Evolutionary conservation across 306 rosid genomes (phyloP), one percentile per base, ranked within the genome.

Genomic region (Inga oerstediana): DNA sequence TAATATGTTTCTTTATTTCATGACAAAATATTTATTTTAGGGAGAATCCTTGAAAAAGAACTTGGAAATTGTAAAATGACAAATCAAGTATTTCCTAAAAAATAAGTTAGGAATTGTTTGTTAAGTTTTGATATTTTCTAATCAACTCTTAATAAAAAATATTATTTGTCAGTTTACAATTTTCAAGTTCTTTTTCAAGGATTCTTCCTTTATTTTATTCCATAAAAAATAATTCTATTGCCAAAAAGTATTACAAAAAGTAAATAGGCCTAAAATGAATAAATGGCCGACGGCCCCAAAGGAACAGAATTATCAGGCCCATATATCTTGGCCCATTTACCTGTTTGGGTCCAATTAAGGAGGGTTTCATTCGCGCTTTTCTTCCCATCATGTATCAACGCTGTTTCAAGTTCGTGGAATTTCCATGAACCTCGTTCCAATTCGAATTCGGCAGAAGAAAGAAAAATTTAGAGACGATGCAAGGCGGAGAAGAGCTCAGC

Each of bases 401-500:
- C 12, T 71, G 4, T 71, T 5, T 10, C 32, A 10, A 32, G 74
- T 13, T 70, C 20, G 12, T 48, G 15, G 75, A 14, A 27, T 12
- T 71, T 45, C 56, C 32, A n/a, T 5, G 14, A 24, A 14, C 76
- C 11, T 5, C 52, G 46, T 44, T 46, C 43, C 56, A n/a, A 34
- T 37, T 59, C 54, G 66, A 34, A 7, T 22, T 45, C 56, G 1
- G 78, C 54, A 56, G 32, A 62, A 72, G 84, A 74, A 68, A 49
- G 34, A 34, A 39, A 81, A 51, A 19, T 32, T 16, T 3, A 8
- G 39, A 7, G n/a, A 70, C 39, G 71, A 90, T 89, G 96, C 89
- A 91, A 88, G 95, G 89, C 54, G 96, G 91, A 75, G 99, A 93
- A 35, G 97, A 96, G 81, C 85, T 93, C 8, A 91, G 88, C 96